phyloP scores from a whole-genome alignment of 1,284 basidiomycete genomes.

The Ceratobasidium sp. region DNA sequence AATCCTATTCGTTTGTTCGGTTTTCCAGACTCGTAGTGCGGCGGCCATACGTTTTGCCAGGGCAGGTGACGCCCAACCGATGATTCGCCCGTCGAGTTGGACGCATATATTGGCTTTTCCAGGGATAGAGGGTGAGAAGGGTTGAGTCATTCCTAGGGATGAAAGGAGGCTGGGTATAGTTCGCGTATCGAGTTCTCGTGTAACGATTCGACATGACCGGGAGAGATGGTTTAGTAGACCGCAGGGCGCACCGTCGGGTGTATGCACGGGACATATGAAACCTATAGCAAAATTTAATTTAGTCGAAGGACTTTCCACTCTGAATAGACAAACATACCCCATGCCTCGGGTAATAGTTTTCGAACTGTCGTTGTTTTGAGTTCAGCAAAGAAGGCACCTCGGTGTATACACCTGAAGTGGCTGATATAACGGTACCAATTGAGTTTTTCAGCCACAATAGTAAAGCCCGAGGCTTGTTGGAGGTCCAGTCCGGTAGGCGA shows the following conservation, averaged over 20 bases:
- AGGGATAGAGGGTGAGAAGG: slow-evolving; percentile 77
- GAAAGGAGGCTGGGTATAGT: slow-evolving; percentile 84
- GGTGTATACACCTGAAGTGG: slow-evolving; percentile 98
- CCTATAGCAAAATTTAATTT: slow-evolving; percentile 58
- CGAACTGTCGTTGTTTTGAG: slow-evolving; percentile 98
- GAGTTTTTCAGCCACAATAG: slow-evolving; percentile 97
- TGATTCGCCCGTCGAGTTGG: slow-evolving; percentile 91
- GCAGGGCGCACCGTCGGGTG: slow-evolving; percentile 97
- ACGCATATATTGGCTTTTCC: slow-evolving; percentile 83
- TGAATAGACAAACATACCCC: slow-evolving; percentile 66
- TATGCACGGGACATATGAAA: slow-evolving; percentile 98
- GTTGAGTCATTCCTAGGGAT: slow-evolving; percentile 93
- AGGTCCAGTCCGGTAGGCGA: slow-evolving; percentile 95
- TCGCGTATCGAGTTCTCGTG: slow-evolving; percentile 72
- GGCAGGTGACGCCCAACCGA: slow-evolving; percentile 88
- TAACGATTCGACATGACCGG: slow-evolving; percentile 90
- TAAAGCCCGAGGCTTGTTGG: slow-evolving; percentile 96
- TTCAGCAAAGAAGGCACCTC: slow-evolving; percentile 99
- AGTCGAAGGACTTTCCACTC: not conserved
- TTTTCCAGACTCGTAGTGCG: slow-evolving; percentile 93
- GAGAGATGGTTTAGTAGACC: slow-evolving; percentile 97
- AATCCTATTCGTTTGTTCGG: slow-evolving; percentile 79
- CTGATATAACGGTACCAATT: slow-evolving; percentile 99
- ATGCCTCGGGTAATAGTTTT: slow-evolving; percentile 96
- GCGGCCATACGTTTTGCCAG: slow-evolving; percentile 81